Evolutionary conservation across 1,284 basidiomycete genomes (phyloP).

Genomic region (Ustilago curta): DNA sequence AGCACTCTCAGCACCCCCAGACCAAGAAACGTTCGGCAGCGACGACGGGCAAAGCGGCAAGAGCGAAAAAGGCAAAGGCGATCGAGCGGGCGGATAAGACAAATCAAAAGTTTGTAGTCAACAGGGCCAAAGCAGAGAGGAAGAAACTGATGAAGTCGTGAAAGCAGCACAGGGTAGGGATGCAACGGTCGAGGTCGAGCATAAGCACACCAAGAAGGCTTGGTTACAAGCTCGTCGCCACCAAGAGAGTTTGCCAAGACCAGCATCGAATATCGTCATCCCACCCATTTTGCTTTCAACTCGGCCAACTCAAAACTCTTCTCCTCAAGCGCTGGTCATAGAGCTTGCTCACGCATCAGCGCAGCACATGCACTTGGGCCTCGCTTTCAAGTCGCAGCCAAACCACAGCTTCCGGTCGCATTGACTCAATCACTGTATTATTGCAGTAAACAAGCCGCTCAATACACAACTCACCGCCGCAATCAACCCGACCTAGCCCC

Average conservation of each 20-base stretch:
- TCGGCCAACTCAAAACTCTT: too few species aligned
- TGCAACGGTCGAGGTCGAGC: too few species aligned
- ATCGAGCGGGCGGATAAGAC: constrained; percentile 51
- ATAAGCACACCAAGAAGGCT: too few species aligned
- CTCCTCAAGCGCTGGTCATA: too few species aligned
- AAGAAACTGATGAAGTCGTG: constrained; percentile 52
- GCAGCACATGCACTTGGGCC: too few species aligned
- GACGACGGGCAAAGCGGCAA: constrained; percentile 21
- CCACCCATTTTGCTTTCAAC: too few species aligned
- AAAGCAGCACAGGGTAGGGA: neutral
- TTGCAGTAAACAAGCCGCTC: neutral
- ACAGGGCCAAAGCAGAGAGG: constrained; percentile 34
- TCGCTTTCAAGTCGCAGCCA: neutral
- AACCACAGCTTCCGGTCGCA: neutral
- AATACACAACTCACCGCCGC: neutral
- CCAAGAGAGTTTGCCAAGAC: too few species aligned
- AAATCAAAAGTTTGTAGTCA: constrained; percentile 31
- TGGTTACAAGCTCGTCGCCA: too few species aligned
- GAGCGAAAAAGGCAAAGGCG: constrained; percentile 41
- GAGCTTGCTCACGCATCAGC: too few species aligned
- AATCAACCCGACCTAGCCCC: neutral
- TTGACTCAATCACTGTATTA: too few species aligned
- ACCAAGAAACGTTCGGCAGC: constrained; percentile 11
- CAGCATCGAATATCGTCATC: too few species aligned
- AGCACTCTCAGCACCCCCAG: constrained; percentile 25